Evolutionary conservation across 495 filamentous ascomycete genomes (phyloP), one percentile per base, ranked within the genome.

Genomic region (Penicillium manginii): DNA sequence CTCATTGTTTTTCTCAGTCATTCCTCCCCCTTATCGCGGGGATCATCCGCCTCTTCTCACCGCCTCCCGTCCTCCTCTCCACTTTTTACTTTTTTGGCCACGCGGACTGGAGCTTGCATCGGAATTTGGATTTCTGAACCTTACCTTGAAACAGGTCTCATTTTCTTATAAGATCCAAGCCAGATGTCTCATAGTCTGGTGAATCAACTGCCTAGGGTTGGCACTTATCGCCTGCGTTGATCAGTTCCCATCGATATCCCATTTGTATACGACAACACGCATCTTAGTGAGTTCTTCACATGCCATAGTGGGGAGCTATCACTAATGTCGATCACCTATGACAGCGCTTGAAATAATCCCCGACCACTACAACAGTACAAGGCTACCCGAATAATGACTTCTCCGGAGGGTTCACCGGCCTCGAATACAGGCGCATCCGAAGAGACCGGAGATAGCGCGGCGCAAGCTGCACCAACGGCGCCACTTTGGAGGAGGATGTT

Each of bases 401-500:
- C 46, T 7, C 2, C 54, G 7, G 47, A 31, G 23, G 54, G 21
- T n/a, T 40, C 42, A 8, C 33, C 55, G 12, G 14, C 35, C 31
- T 32, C 46, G 10, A 40, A 53, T 22, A 23, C 50, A 22, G 19
- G 32, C n/a, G 3, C 17, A 53, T 23, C 50, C 32, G 19, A 23
- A 53, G 55, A 17, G 10, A 23, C 55, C 3, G 18, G 12, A 15
- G n/a, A 23, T 21, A 2, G 4, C 18, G 18, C 29, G 7, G 14
- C 53, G 19, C 50, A 56, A 29, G 14, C 39, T 26, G 45, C 45
- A 5, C 31, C 55, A 17, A n/a, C 39, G 32, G 45, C 45, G 8
- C 31, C 55, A 17, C 55, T 61, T 18, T 73, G 70, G 70, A 71
- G 37, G 37, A 54, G 59, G 4, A 15, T 67, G 9, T 69, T 69